Percentiles rank a stretch among this genome's conserved stretches.
These are phyloP conservation scores for Diaporthe longicolla DNA, from an alignment of 2,329 filamentous ascomycete genomes.

Conservation along the genomic window DNA sequence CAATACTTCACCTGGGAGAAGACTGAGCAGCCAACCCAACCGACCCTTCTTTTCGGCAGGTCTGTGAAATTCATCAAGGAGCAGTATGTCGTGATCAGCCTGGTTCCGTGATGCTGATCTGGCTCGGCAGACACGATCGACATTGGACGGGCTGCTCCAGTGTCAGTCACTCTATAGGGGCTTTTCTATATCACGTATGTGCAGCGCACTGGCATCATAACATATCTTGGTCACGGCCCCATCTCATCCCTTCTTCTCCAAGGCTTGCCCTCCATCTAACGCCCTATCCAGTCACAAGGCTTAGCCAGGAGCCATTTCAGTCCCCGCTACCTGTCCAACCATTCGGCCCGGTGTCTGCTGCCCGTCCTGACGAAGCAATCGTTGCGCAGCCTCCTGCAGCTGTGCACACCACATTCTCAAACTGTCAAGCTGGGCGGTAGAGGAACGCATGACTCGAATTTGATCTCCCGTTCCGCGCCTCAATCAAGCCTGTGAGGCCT, in stretches of 20 bases:
- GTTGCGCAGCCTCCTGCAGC: background rate
- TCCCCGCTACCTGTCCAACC: background rate
- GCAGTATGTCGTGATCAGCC: background rate
- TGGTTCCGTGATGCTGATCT: conserved; percentile 34
- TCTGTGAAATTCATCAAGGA: conserved; percentile 4
- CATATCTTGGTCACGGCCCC: conserved; percentile 13
- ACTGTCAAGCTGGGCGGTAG: background rate
- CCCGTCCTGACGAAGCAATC: background rate
- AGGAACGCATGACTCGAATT: conserved; percentile 32
- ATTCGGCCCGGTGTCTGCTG: background rate
- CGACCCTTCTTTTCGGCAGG: background rate
- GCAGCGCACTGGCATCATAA: background rate
- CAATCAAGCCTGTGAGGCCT: conserved; percentile 11
- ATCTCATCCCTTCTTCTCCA: background rate
- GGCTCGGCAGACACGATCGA: conserved; percentile 29
- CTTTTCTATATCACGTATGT: conserved; percentile 13
- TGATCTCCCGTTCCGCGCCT: conserved; percentile 19
- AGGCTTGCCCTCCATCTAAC: background rate
- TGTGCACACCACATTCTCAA: background rate
- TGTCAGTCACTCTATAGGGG: conserved; percentile 4
- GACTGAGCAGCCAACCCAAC: background rate
- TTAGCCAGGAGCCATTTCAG: background rate
- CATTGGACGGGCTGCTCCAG: conserved; percentile 12
- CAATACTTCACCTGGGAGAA: background rate
- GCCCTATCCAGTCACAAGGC: background rate